Base-by-base conservation (phyloP, 2,329 filamentous ascomycete genomes). In the Phyllosticta citribraziliensis region DNA sequence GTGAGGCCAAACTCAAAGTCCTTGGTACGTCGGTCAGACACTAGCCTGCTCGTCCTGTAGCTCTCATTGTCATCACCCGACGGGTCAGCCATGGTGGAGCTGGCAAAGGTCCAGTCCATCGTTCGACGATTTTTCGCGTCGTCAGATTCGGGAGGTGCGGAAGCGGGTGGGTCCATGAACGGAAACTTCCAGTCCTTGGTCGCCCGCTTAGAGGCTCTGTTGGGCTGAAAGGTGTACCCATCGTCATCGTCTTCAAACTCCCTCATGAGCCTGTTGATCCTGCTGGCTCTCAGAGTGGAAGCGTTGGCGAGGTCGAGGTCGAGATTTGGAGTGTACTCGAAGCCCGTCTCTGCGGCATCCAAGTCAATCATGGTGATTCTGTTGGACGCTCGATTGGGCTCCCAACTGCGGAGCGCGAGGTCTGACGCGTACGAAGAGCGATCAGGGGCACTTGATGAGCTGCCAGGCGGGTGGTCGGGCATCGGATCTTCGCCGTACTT, bases 111-210 rank as follows among this genome's bases (percentile, higher is more conserved):
- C 77, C 77, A 79, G 61, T 78, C 76, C 56, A 76, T 72, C 9
- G 77, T 79, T 40, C 72, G 72, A 8, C 70, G 66, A 51, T 72
- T 72, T 22, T 70, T 62, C 5, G 64, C 54, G 2, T 61, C 62
- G 52, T 62, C 24, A 30, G 54, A 20, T 35, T 55, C 63, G 40
- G 56, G 30, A 51, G 58, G 60, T 59, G 50, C 52, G 8, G 22
- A n/a, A 12, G 64, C 63, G 61, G 58, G 64, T 65, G 24, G 68
- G 57, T 1, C 69, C 71, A 75, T 76, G 3, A 74, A 70, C 8
- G 80, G 79, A 63, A 83, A 83, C 12, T 77, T 82, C 81, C 81
- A 84, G 35, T 82, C 79, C 71, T 78, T 79, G 0, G 78, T 80
- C 5, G 71, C 72, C 35, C 77, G 74, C 68, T 75, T 67, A 11